phyloP scores from a whole-genome alignment of 495 filamentous ascomycete species.

The Neurospora intermedia region DNA sequence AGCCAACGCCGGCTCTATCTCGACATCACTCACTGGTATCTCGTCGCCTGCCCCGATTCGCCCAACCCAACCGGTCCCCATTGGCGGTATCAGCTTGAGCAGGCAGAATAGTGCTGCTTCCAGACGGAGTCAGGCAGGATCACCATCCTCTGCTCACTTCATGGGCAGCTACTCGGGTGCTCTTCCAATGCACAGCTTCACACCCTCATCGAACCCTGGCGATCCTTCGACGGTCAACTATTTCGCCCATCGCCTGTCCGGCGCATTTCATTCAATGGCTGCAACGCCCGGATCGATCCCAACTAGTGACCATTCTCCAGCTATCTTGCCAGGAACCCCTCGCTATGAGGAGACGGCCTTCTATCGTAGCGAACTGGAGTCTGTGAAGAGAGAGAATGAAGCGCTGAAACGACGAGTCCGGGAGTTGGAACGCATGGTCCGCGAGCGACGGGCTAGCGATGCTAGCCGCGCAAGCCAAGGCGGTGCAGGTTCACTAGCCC shows the following conservation, averaged over 20 bases:
- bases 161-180: slow-evolving; percentile 1
- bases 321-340: slow-evolving; percentile 39
- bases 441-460: slow-evolving; percentile 35
- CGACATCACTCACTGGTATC: slow-evolving; percentile 18
- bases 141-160: slow-evolving; percentile 22
- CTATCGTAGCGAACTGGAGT: slow-evolving; percentile 61
- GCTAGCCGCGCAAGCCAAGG: slow-evolving; percentile 18
- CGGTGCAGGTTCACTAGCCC: not conserved
- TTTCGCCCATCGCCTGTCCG: slow-evolving; percentile 19
- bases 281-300: slow-evolving; percentile 8
- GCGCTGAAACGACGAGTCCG: slow-evolving; percentile 58
- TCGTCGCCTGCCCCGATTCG: slow-evolving; percentile 24
- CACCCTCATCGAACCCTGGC: slow-evolving; percentile 9
- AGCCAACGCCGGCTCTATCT: slow-evolving; percentile 1
- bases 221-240: slow-evolving; percentile 18
- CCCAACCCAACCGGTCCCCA: slow-evolving; percentile 15
- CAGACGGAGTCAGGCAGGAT: slow-evolving; percentile 29
- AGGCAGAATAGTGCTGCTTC: slow-evolving; percentile 36
- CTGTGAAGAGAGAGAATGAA: slow-evolving; percentile 72
- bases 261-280: slow-evolving; percentile 3
- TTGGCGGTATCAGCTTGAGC: slow-evolving; percentile 26
- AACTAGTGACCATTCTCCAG: slow-evolving; percentile 30
- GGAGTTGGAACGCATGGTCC: slow-evolving; percentile 53
- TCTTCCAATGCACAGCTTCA: slow-evolving; percentile 5
- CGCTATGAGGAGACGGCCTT: slow-evolving; percentile 62